Base-by-base conservation (phyloP, 768 basidiomycete genomes). In the Serendipita sp. region DNA sequence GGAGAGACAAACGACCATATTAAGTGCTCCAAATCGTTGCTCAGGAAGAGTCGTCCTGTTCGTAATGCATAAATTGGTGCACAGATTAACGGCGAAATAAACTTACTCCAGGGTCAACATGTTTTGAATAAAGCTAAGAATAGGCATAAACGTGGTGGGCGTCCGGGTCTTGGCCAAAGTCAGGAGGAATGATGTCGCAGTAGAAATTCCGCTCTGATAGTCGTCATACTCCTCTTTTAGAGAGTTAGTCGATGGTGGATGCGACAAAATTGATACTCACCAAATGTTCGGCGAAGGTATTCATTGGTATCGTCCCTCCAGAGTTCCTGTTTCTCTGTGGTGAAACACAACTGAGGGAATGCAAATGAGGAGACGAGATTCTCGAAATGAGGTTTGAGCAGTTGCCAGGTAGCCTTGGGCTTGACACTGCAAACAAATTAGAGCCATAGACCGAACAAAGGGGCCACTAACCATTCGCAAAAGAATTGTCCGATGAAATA, bases 341-440 rank as follows among this genome's bases (percentile, higher is more conserved):
- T 86, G 76, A 93, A 92, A 23, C 83, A 87, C 31, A 95, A 80
- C 69, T 89, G 86, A 34, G 92, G 90, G 78, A 92, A 94, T 18
- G 87, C 83, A 69, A 92, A 91, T 43, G 77, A 79, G 6, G 86
- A 83, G n/a, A 93, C 81, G 3, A 94, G 80, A 2, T 75, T 82
- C 70, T 88, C 79, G 43, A 87, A 82, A 69, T 91, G 91, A 23
- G 91, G 91, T 73, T 92, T 92, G 71, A 95, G 80, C 43, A 89
- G 78, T 2, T 78, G 75, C 91, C 91, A 94, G 3, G 90, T 95
- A n/a, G 88, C 81, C 70, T 90, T 91, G 13, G 92, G 92, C 75
- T 94, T 94, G 68, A 95, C 83, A 69, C 91, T 94, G 62, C 4
- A 23, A 23, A 23, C 23, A 23, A 23, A 23, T 23, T 23, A 23